Evolutionary conservation across 257 asterid genomes (phyloP).

Genomic region (Fraxinus pennsylvanica): DNA sequence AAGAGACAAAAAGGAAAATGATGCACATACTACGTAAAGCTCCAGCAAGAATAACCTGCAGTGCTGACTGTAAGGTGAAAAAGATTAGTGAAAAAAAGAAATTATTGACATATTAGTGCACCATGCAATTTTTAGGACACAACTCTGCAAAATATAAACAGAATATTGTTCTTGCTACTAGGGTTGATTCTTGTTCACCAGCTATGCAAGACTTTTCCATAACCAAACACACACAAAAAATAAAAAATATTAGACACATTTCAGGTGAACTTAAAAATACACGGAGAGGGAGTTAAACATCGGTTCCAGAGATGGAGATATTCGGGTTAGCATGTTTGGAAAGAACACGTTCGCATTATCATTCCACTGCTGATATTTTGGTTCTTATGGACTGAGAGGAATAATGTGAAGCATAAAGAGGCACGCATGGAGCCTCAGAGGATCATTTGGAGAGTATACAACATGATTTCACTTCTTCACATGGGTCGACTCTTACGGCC

Average conservation of each 20-base stretch:
- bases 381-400: too few relatives aligned
- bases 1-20: conserved; percentile 64
- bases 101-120: not conserved
- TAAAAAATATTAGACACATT: not conserved
- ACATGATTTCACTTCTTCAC: too few relatives aligned
- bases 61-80: conserved; percentile 45
- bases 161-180: not conserved
- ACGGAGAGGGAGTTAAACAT: not conserved
- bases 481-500: too few relatives aligned
- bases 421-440: too few relatives aligned
- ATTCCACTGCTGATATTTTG: too few relatives aligned
- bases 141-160: not conserved
- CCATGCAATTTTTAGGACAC: conserved; percentile 1
- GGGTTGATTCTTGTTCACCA: not conserved
- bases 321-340: too few relatives aligned
- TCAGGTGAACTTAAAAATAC: not conserved
- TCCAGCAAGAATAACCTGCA: conserved; percentile 60
- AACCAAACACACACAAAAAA: not conserved
- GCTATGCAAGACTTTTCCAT: not conserved
- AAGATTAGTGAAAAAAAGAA: not conserved
- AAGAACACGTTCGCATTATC: too few relatives aligned
- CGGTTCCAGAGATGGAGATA: too few relatives aligned
- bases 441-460: too few relatives aligned
- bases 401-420: too few relatives aligned
- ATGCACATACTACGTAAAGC: conserved; percentile 60